These are phyloP conservation scores for Acanthamoeba culbertsoni DNA, from an alignment of 208 protist species.

Conservation along the genomic window DNA sequence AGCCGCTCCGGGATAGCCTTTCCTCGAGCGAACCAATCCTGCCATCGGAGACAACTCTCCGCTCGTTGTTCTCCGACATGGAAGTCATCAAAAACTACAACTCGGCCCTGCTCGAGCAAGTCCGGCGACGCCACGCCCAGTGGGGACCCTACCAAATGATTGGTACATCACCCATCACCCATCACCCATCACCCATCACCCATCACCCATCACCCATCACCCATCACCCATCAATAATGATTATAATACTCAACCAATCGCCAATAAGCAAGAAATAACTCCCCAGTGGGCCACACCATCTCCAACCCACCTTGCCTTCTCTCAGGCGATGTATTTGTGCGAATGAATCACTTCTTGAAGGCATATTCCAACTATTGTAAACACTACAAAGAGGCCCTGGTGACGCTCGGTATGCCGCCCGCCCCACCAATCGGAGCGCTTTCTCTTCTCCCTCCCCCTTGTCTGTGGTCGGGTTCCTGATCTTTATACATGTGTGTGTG, in stretches of 20 bases:
- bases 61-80: conserved; percentile 44
- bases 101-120: background rate
- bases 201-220: no score
- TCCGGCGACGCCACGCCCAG: background rate
- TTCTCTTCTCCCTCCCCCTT: background rate
- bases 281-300: background rate
- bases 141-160: conserved; percentile 50
- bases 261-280: no score
- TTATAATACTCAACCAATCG: no score
- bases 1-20: background rate
- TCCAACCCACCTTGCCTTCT: background rate
- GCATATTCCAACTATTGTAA: conserved; percentile 53
- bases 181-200: background rate
- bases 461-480: no score
- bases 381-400: conserved; percentile 55
- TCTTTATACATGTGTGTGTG: background rate
- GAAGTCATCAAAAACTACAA: conserved; percentile 53
- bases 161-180: background rate
- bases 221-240: no score
- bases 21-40: background rate
- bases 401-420: background rate
- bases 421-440: background rate
- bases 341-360: conserved; percentile 51
- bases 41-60: conserved; percentile 44
- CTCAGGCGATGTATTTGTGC: background rate